Evolutionary conservation across 169 alveolate species (phyloP).

Genomic region (Plasmodium vivax): DNA sequence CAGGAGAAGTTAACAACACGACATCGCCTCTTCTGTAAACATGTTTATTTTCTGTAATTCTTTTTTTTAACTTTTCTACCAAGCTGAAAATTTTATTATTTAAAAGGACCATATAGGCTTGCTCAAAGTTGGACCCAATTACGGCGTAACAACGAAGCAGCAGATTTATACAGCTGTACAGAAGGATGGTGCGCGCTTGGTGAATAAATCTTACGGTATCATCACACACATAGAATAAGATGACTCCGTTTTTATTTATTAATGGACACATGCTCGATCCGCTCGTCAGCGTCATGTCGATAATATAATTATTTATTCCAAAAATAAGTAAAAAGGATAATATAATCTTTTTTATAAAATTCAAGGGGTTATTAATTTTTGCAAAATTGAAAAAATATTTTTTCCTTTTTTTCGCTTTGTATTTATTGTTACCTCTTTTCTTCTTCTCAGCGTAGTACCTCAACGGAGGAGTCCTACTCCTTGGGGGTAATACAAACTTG

Average conservation of each 20-base stretch:
- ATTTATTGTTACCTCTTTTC: background rate
- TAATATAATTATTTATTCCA: conserved; percentile 59
- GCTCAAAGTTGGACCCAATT: background rate
- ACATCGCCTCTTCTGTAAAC: conserved; percentile 70
- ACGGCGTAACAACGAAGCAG: conserved; percentile 3
- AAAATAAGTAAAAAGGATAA: conserved; percentile 34
- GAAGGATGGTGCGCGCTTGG: background rate
- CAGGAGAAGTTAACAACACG: conserved; percentile 61
- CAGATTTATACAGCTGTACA: conserved; percentile 15
- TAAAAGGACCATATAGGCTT: background rate
- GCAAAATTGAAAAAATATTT: background rate
- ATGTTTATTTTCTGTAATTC: background rate
- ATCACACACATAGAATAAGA: conserved; percentile 72
- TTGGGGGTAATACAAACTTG: background rate
- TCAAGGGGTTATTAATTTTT: conserved; percentile 10
- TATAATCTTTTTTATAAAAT: conserved; percentile 54
- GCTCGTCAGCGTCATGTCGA: conserved; percentile 76
- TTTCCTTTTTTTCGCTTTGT: background rate
- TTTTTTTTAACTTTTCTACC: conserved; percentile 6
- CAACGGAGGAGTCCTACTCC: background rate
- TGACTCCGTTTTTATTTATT: conserved; percentile 69
- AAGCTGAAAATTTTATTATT: conserved; percentile 13
- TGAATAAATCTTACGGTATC: conserved; percentile 18
- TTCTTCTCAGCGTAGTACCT: conserved; percentile 3
- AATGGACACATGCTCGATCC: conserved; percentile 76